Conservation (phyloP, 805 yeast species). For the Metschnikowia anglica region DNA sequence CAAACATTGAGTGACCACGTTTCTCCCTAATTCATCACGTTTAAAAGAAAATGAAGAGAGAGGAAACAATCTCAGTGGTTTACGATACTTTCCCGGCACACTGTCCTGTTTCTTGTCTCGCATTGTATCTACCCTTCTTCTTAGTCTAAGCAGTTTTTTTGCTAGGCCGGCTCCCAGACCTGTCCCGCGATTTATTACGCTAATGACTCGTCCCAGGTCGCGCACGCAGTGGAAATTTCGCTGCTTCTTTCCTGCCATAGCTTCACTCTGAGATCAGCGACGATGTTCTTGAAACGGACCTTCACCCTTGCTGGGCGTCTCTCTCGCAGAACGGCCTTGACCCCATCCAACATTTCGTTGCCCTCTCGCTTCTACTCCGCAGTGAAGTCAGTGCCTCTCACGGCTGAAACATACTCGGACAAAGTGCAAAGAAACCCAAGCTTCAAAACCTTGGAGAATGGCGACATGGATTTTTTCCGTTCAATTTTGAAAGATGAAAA, state of each 20-base stretch:
- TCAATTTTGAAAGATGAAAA: constrained; percentile 53
- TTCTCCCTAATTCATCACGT: too few relatives aligned
- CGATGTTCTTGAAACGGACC: constrained; percentile 2
- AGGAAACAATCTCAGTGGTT: too few relatives aligned
- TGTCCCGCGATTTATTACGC: constrained; percentile 9
- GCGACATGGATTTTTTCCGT: constrained; percentile 62
- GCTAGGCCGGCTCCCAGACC: background rate
- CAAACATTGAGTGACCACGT: too few relatives aligned
- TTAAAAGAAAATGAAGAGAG: too few relatives aligned
- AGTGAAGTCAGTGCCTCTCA: constrained; percentile 46
- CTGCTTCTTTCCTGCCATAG: background rate
- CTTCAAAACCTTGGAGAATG: constrained; percentile 52
- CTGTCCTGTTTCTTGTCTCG: too few relatives aligned
- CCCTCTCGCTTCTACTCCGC: constrained; percentile 25
- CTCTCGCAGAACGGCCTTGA: constrained; percentile 1
- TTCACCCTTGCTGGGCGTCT: constrained; percentile 5
- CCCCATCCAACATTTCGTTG: background rate
- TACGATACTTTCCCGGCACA: too few relatives aligned
- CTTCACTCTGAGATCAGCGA: background rate
- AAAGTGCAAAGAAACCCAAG: constrained; percentile 49
- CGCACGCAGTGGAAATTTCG: constrained; percentile 6
- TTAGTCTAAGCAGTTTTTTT: too few relatives aligned
- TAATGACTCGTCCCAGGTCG: constrained; percentile 10
- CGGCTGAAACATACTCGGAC: constrained; percentile 67
- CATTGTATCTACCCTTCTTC: too few relatives aligned